These are phyloP conservation scores for Puccinia polysora DNA, from an alignment of 1,284 basidiomycete genomes.

Conservation along the genomic window DNA sequence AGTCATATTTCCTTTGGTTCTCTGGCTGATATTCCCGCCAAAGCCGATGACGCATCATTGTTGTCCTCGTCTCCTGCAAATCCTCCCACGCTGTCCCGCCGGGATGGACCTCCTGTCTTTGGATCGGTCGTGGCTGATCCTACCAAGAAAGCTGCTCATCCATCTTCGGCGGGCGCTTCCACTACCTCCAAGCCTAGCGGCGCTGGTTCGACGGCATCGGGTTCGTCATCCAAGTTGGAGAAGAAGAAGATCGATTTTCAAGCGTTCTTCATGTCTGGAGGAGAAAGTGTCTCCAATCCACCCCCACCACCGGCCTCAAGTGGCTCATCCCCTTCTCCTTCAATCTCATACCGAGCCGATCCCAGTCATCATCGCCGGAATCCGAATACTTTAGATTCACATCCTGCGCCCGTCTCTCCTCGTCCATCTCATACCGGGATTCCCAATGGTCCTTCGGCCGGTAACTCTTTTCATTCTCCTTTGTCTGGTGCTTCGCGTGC, in stretches of 20 bases:
- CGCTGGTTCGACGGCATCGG: conserved; percentile 25
- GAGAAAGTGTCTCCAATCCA: conserved; percentile 29
- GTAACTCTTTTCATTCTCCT: conserved; percentile 32
- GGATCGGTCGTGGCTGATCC: conserved; percentile 32
- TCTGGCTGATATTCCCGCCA: conserved; percentile 35
- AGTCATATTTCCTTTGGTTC: conserved; percentile 41
- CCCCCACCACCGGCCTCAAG: conserved; percentile 32
- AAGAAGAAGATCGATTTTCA: conserved; percentile 44
- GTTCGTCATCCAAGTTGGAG: conserved; percentile 33
- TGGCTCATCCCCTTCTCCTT: conserved; percentile 40
- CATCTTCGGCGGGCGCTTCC: conserved; percentile 9
- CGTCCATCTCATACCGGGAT: conserved; percentile 25
- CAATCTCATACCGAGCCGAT: conserved; percentile 36
- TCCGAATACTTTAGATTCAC: conserved; percentile 22
- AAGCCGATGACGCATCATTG: conserved; percentile 20
- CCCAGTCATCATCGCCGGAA: conserved; percentile 26
- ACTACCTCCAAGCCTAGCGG: conserved; percentile 19
- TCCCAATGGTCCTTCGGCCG: conserved; percentile 12
- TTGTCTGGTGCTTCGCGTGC: conserved; percentile 41
- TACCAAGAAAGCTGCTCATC: conserved; percentile 1
- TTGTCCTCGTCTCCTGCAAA: conserved; percentile 43
- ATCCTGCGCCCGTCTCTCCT: conserved; percentile 27
- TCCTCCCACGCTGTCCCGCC: conserved; percentile 28
- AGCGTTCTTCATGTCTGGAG: conserved; percentile 38
- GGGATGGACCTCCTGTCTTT: conserved; percentile 41